These are phyloP conservation scores for Suaeda aralocaspica DNA, from an alignment of 148 eudicot genomes.

Conservation along the genomic window DNA sequence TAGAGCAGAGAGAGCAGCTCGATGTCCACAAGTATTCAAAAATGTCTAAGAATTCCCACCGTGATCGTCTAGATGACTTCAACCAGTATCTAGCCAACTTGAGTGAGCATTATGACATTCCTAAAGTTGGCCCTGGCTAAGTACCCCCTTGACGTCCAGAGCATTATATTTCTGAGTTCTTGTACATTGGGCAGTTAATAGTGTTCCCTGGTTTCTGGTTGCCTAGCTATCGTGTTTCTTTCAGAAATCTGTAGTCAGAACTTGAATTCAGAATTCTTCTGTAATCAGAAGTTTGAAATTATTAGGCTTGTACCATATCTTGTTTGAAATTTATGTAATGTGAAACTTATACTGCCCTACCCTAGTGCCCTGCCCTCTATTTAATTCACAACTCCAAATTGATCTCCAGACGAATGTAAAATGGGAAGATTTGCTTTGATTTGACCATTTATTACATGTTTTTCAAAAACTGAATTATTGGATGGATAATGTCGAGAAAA, in stretches of 20 bases:
- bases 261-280: background rate
- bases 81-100: slow-evolving; percentile 86
- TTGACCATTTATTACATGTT: too few species aligned
- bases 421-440: background rate
- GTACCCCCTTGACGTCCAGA: background rate
- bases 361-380: background rate
- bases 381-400: background rate
- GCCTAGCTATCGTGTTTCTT: background rate
- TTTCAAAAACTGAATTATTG: too few species aligned
- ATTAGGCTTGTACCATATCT: background rate
- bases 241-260: too few species aligned
- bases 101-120: slow-evolving; percentile 98
- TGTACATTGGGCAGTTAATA: slow-evolving; percentile 12
- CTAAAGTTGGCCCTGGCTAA: slow-evolving; percentile 97
- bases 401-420: background rate
- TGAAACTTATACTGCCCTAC: background rate
- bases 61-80: slow-evolving; percentile 82
- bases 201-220: background rate
- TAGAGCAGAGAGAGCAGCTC: slow-evolving; percentile 78
- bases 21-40: slow-evolving; percentile 67
- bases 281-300: background rate
- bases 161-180: background rate
- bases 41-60: slow-evolving; percentile 76
- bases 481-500: too few species aligned
- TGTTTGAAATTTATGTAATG: background rate